These are phyloP conservation scores for Plenodomus biglobosus DNA, from an alignment of 2,329 filamentous ascomycete species.

Conservation along the genomic window DNA sequence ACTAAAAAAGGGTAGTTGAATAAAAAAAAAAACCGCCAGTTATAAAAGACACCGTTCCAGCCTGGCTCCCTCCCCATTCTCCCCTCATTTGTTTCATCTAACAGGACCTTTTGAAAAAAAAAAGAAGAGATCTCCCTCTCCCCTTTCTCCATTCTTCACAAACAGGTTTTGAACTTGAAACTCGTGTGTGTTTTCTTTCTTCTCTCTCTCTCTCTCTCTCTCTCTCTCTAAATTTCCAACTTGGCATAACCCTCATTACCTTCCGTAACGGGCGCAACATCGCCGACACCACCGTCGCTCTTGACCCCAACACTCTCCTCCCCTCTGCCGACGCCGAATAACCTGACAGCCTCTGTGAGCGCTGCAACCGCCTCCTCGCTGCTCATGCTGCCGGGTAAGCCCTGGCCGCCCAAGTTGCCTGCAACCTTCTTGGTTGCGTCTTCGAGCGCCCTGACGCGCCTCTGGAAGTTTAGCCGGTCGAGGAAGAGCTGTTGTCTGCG, in stretches of 20 bases:
- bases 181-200: too few relatives aligned
- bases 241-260: constrained; percentile 38
- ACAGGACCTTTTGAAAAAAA: too few relatives aligned
- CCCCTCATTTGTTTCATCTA: too few relatives aligned
- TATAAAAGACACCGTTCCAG: too few relatives aligned
- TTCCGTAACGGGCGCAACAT: constrained; percentile 34
- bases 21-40: too few relatives aligned
- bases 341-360: constrained; percentile 38
- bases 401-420: constrained; percentile 31
- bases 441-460: constrained; percentile 80
- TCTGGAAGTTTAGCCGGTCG: constrained; percentile 87
- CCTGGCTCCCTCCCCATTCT: too few relatives aligned
- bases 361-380: constrained; percentile 38
- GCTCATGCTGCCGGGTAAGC: constrained; percentile 34
- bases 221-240: constrained; percentile 34
- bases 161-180: too few relatives aligned
- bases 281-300: constrained; percentile 31
- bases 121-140: too few relatives aligned
- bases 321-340: constrained; percentile 42
- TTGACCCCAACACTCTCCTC: constrained; percentile 41
- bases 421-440: constrained; percentile 63
- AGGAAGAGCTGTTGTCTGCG: constrained; percentile 91
- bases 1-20: too few relatives aligned
- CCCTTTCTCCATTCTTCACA: too few relatives aligned
- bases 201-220: background rate